Evolutionary conservation across 306 rosid genomes (phyloP).

Genomic region (Biancaea sappan): DNA sequence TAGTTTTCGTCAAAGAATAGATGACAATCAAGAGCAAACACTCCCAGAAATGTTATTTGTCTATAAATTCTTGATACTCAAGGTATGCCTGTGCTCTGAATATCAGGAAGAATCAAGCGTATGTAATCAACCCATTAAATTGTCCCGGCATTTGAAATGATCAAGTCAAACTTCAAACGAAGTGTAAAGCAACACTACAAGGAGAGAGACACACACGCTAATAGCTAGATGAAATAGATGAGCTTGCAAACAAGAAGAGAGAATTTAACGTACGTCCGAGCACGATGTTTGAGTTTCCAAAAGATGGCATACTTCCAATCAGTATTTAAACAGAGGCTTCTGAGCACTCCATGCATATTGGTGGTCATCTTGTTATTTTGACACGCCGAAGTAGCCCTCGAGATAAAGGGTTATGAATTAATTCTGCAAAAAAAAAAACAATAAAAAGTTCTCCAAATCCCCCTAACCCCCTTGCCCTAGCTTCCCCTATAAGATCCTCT

Average conservation of each 20-base stretch:
- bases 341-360: constrained; percentile 53
- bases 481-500: constrained; percentile 90
- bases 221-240: neutral
- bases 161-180: neutral
- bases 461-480: constrained; percentile 42
- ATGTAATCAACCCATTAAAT: neutral
- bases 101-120: neutral
- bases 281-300: constrained; percentile 74
- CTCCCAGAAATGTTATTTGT: neutral
- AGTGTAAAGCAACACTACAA: neutral
- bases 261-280: constrained; percentile 59
- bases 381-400: constrained; percentile 28
- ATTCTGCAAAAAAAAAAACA: constrained; percentile 27
- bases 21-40: neutral
- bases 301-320: constrained; percentile 80
- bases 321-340: constrained; percentile 64
- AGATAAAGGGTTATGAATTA: constrained; percentile 22
- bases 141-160: neutral
- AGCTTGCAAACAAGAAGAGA: neutral
- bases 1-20: constrained; percentile 4
- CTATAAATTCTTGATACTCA: neutral
- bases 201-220: neutral
- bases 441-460: constrained; percentile 27
- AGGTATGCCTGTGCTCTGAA: neutral
- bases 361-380: constrained; percentile 52